phyloP scores from a whole-genome alignment of 2,329 filamentous ascomycete species.

The Colletotrichum falcatum region DNA sequence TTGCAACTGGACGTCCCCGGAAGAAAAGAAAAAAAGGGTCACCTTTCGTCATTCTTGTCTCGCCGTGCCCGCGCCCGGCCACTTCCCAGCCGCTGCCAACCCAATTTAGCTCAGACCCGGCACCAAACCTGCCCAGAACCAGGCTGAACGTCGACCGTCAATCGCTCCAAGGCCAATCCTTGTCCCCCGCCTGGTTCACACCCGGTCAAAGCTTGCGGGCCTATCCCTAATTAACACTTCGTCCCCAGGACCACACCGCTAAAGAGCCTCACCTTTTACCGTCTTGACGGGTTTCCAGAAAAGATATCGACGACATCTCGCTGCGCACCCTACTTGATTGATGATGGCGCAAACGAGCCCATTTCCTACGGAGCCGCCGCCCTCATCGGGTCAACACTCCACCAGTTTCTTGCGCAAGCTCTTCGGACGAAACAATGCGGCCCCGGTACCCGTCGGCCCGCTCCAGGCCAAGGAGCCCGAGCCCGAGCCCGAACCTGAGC shows the following conservation, averaged over 20 bases:
- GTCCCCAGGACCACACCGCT: constrained; percentile 38
- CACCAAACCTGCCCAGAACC: constrained; percentile 26
- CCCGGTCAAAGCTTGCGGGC: constrained; percentile 36
- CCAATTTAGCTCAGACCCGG: constrained; percentile 34
- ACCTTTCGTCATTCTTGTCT: constrained; percentile 35
- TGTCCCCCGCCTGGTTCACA: constrained; percentile 37
- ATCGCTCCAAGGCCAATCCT: constrained; percentile 41
- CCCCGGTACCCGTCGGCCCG: constrained; percentile 30
- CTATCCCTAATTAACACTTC: constrained; percentile 37
- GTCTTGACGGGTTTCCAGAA: constrained; percentile 18
- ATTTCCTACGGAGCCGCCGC: constrained; percentile 29
- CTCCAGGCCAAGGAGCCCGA: constrained; percentile 32
- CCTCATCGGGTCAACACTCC: constrained; percentile 20
- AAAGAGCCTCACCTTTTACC: constrained; percentile 36
- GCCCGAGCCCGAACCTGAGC: constrained; percentile 41
- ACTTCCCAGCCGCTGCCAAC: constrained; percentile 37
- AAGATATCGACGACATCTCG: constrained; percentile 15
- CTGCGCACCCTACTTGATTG: not conserved
- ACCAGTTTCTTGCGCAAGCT: constrained; percentile 41
- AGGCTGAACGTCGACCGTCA: constrained; percentile 41
- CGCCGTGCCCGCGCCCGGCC: constrained; percentile 26
- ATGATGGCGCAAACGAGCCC: constrained; percentile 39
- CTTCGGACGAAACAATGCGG: constrained; percentile 40
- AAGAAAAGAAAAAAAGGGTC: no score
- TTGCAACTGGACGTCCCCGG: constrained; percentile 33